A percentile compares a stretch with the other conserved stretches of the same genome.
These are phyloP conservation scores for Quercus cerris DNA, from an alignment of 306 rosid genomes.

Conservation along the genomic window DNA sequence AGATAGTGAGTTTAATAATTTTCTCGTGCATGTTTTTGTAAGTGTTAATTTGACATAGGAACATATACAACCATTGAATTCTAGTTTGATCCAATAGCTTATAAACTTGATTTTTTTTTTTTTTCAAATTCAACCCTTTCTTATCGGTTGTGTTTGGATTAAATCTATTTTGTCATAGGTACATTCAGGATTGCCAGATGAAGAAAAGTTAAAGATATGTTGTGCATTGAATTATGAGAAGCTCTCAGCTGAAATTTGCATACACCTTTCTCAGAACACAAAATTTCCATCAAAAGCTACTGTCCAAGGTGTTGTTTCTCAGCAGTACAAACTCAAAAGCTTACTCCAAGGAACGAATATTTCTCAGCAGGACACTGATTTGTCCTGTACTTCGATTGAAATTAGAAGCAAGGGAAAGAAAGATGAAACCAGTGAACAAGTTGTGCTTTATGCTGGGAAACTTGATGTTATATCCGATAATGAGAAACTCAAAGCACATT, in stretches of 20 bases:
- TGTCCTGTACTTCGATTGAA: conserved; percentile 33
- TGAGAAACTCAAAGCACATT: conserved; percentile 58
- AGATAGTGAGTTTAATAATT: conserved; percentile 1
- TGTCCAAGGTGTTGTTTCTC: conserved; percentile 55
- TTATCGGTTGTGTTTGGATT: conserved; percentile 11
- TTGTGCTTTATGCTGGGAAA: conserved; percentile 54
- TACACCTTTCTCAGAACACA: conserved; percentile 59
- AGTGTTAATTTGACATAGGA: neutral
- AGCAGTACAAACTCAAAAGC: conserved; percentile 63
- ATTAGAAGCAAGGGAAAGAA: conserved; percentile 36
- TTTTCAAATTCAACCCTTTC: neutral
- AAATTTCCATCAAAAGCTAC: conserved; percentile 68
- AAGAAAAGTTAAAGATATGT: conserved; percentile 70
- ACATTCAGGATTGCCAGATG: conserved; percentile 73
- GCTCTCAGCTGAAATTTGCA: conserved; percentile 63
- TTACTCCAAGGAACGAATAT: conserved; percentile 38
- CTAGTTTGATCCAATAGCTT: neutral
- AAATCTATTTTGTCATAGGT: conserved; percentile 47
- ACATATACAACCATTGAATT: neutral
- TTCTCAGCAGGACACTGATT: conserved; percentile 35
- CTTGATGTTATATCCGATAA: conserved; percentile 49
- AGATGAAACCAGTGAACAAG: conserved; percentile 46
- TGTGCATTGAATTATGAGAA: conserved; percentile 65
- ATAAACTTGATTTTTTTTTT: neutral
- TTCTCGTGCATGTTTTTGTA: neutral